Base-by-base conservation (phyloP, 1,139 yeast species). In the Saccharomycopsis hybrid region DNA sequence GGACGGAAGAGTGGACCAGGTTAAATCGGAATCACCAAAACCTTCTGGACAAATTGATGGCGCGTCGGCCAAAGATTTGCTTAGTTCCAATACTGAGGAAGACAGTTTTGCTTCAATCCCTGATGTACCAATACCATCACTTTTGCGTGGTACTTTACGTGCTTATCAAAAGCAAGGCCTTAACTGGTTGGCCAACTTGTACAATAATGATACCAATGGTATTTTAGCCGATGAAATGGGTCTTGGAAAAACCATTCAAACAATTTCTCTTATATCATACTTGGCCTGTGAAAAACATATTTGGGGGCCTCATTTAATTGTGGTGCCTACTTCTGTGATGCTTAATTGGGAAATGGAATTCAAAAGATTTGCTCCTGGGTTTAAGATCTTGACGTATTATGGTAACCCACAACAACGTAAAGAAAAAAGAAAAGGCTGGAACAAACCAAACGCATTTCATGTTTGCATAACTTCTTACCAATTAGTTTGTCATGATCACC, bases 261-360 rank as follows among this genome's bases (percentile, higher is more conserved):
- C 99, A 0, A 94, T 94, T 50, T 79, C 97, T 0, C 69, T 94
- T 43, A 69, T 94, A 33, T 74, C 95, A 0, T 90, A 90, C 64
- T 71, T 94, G 49, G 98, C 99, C 0, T 87, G 96, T 59, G 96
- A 85, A 59, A 90, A 89, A 61, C 87, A 87, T 53, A 77, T 85
- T 32, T 92, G 99, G 99, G 98, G 98, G 0, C 98, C 98, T 0
- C 99, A 94, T 70, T 71, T 94, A 50, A 90, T 94, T 66, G 81
- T 94, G 54, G 99, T 94, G 2, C 99, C 99, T 2, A 94, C 99
- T 0, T 88, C 97, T 25, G 99, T 94, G n/a, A 82, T 94, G 83
- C 78, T 94, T 51, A 94, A 94, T 64, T 94, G 99, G 99, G 99
- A 94, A 65, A 90, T 92, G 97, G 99, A 94, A 64, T 90, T 94